Conservation (phyloP, 106 monocot genomes). For the Gastrodia elata region DNA sequence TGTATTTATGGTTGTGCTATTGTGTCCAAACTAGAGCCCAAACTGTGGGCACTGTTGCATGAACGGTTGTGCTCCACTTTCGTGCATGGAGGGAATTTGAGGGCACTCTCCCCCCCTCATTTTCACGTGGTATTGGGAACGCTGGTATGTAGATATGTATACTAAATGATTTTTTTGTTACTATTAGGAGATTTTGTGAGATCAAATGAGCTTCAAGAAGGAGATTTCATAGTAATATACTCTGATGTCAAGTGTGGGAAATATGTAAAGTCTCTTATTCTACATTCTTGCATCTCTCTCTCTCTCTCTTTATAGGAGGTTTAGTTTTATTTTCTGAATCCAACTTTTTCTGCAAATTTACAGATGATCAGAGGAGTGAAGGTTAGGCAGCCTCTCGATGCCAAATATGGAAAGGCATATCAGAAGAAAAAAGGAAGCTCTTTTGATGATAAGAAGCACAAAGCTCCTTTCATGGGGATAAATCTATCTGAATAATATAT, state of each 20-base stretch:
- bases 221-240: constrained; percentile 29
- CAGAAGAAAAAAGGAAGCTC: background rate
- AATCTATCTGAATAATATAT: too few relatives aligned
- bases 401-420: constrained; percentile 2
- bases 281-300: background rate
- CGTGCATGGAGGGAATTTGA: background rate
- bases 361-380: constrained; percentile 30
- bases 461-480: background rate
- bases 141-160: too few relatives aligned
- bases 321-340: background rate
- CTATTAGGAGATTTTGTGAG: constrained; percentile 16
- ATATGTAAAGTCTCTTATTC: constrained; percentile 9
- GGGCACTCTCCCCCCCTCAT: too few relatives aligned
- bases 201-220: constrained; percentile 24
- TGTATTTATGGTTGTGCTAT: too few relatives aligned
- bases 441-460: background rate
- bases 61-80: too few relatives aligned
- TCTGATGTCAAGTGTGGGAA: constrained; percentile 15
- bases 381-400: constrained; percentile 8
- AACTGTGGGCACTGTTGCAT: too few relatives aligned
- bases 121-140: too few relatives aligned
- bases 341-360: background rate
- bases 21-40: too few relatives aligned
- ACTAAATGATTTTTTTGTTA: background rate
- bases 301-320: background rate